These are phyloP conservation scores for Graphiopsis chlorocephala DNA, from an alignment of 2,329 filamentous ascomycete genomes.

Conservation along the genomic window DNA sequence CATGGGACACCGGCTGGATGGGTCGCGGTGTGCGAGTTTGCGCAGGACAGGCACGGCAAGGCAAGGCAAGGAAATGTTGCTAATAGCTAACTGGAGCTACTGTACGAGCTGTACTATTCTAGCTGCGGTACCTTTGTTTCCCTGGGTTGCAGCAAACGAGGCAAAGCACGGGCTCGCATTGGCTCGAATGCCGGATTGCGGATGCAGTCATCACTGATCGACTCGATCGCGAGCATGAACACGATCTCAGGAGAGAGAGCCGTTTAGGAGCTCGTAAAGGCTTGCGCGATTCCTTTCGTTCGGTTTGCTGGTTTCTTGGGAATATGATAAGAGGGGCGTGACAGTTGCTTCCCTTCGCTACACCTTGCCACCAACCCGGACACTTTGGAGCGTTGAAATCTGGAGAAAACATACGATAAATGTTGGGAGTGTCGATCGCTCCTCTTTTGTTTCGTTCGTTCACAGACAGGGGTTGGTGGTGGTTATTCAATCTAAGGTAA, in stretches of 20 bases:
- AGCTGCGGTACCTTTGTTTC: background rate
- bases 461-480: background rate
- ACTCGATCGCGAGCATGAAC: background rate
- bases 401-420: background rate
- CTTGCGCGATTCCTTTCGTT: background rate
- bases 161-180: background rate
- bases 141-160: background rate
- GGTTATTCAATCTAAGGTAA: background rate
- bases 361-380: background rate
- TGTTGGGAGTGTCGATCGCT: background rate
- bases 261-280: background rate
- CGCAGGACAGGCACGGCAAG: background rate
- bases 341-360: background rate
- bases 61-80: background rate
- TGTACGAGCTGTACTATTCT: background rate
- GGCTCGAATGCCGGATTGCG: background rate
- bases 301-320: background rate
- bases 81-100: background rate
- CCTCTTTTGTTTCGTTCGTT: background rate
- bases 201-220: slow-evolving; percentile 2
- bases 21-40: background rate
- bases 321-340: background rate
- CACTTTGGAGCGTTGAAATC: background rate
- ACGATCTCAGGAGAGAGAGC: background rate
- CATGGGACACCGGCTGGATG: background rate